Evolutionary conservation across 345 rosid species (phyloP).

Genomic region (Geranium brycei): DNA sequence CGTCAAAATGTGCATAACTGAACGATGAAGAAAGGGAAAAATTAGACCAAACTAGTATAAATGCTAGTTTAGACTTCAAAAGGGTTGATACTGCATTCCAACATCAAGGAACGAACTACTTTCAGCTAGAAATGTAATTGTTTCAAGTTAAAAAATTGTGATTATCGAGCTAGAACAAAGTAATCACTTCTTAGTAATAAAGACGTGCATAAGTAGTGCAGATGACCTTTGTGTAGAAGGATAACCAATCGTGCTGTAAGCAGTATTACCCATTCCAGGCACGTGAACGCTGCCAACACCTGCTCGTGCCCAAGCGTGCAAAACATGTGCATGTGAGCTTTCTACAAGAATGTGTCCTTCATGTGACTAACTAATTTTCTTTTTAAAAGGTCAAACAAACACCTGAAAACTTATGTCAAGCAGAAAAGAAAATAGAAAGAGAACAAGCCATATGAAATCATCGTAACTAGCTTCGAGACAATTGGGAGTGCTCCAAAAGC

Average conservation of each 20-base stretch:
- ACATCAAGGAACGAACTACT: constrained; percentile 14
- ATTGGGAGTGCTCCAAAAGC: constrained; percentile 9
- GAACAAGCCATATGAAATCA: constrained; percentile 4
- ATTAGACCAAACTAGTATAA: neutral
- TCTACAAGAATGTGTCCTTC: constrained; percentile 38
- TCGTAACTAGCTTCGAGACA: neutral
- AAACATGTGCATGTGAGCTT: constrained; percentile 90
- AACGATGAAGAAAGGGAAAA: constrained; percentile 11
- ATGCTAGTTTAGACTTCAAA: constrained; percentile 9
- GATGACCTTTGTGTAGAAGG: constrained; percentile 91
- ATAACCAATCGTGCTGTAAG: constrained; percentile 79
- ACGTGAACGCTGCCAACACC: constrained; percentile 86
- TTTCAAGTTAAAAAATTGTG: constrained; percentile 19
- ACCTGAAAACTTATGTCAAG: constrained; percentile 14
- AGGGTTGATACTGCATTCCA: constrained; percentile 15
- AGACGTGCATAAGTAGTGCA: constrained; percentile 74
- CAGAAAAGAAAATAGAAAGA: constrained; percentile 7
- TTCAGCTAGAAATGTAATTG: constrained; percentile 19
- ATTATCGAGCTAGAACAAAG: constrained; percentile 19
- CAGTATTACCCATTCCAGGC: constrained; percentile 84
- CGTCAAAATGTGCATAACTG: constrained; percentile 43
- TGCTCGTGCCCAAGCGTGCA: constrained; percentile 95
- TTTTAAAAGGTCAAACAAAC: constrained; percentile 20
- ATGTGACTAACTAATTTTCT: constrained; percentile 31
- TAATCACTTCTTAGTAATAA: constrained; percentile 28